phyloP scores from a whole-genome alignment of 768 basidiomycete species.

The Trametes meyenii region DNA sequence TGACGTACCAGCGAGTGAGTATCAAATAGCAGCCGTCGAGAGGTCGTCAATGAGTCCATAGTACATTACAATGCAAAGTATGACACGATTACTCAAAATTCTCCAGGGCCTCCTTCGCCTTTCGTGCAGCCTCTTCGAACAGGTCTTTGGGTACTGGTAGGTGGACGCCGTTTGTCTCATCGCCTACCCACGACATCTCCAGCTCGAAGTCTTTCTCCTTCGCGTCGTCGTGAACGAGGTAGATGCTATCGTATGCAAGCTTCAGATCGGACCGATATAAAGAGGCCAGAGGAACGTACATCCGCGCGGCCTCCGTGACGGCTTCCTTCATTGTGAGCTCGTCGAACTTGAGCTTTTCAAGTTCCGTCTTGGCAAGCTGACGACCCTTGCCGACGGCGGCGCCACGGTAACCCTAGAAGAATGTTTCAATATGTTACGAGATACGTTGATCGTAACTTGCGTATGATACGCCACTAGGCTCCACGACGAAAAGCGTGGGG shows the following conservation, averaged over 20 bases:
- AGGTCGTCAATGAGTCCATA: constrained; percentile 23
- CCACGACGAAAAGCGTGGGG: constrained; percentile 85
- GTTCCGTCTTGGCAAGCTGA: constrained; percentile 95
- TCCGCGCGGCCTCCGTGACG: constrained; percentile 90
- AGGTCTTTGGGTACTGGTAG: constrained; percentile 84
- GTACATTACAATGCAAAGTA: constrained; percentile 32
- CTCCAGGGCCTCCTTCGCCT: constrained; percentile 86
- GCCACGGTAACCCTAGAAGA: constrained; percentile 84
- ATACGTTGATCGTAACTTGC: constrained; percentile 46
- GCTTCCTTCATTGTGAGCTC: constrained; percentile 84
- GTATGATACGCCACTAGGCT: constrained; percentile 92
- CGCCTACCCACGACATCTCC: constrained; percentile 95
- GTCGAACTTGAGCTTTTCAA: constrained; percentile 91
- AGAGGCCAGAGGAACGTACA: constrained; percentile 57
- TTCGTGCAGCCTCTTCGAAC: constrained; percentile 80
- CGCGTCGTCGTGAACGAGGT: constrained; percentile 95
- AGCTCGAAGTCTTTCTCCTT: constrained; percentile 99
- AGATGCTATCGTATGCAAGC: constrained; percentile 63
- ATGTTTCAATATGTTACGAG: not conserved
- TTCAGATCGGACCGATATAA: constrained; percentile 12
- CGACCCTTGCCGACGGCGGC: constrained; percentile 99
- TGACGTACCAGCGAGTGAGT: no score
- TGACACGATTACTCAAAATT: constrained; percentile 50
- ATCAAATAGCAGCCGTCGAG: not conserved
- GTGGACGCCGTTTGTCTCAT: constrained; percentile 80